Base-by-base conservation (phyloP, 1,284 basidiomycete species). In the Amylostereum chailletii region DNA sequence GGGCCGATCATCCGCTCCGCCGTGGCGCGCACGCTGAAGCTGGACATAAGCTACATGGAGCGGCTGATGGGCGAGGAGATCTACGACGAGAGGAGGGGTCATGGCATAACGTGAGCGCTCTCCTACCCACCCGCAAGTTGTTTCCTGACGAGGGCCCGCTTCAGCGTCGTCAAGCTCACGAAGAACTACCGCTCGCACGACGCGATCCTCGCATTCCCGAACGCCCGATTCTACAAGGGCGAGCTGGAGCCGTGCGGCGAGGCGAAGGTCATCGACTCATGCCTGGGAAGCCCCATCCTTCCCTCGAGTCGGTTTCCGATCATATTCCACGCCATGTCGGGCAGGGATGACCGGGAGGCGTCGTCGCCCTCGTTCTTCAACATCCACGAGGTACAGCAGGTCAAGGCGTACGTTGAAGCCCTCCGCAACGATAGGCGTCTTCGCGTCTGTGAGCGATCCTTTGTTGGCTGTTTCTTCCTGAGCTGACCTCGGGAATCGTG, bases 281-380 rank as follows among this genome's bases (percentile, higher is more conserved):
- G 57, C 45, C 33, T 62, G 38, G 43, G 46, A 6, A 58, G 54
- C 37, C 45, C 52, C 1, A 45, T 56, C 30, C 60, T 83, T 11
- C 71, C 71, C 1, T 71, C 62, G 40, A 66, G 64, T 42, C 61
- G 65, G 3, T 83, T 81, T 64, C 81, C 81, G 0, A 60, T 83
- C 19, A 62, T 84, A 1, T 81, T 84, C 62, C 79, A 83, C 56
- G 70, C 71, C 3, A 68, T 83, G 11, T 56, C 66, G 34, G 81
- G 82, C n/a, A 74, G 76, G 51, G 81, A 85, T 54, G 67, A 74
- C 36, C 72, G 79, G 4, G 81, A 85, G 58, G 71, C 71, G 3
- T 72, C 71, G 0, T 83, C 80, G 0, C 81, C 81, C 0, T 84
- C 81, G 0, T 84, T 80, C 64, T 83, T 83, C 65, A 85, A 84